Conservation (phyloP, 768 basidiomycete genomes). For the Candolleomyces aberdarensis region DNA sequence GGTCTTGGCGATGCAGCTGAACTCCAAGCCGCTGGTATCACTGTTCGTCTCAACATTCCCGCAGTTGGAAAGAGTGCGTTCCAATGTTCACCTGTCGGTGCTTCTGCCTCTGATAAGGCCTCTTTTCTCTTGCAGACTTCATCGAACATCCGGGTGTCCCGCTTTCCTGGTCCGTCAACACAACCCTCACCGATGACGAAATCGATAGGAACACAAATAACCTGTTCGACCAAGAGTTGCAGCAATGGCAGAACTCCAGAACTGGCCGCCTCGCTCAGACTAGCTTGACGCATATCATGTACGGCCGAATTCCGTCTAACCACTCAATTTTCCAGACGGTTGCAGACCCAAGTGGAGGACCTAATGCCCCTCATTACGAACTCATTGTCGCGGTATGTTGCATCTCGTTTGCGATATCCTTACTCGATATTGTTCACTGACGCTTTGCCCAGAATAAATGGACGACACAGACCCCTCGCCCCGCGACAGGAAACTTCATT, state of each 20-base stretch:
- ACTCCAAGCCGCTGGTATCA: neutral
- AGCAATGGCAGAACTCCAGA: constrained; percentile 14
- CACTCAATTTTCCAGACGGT: constrained; percentile 12
- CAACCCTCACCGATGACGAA: neutral
- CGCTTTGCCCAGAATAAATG: neutral
- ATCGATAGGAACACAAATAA: neutral
- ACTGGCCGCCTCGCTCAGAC: constrained; percentile 20
- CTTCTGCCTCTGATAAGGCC: too few relatives aligned
- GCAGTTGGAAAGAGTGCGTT: neutral
- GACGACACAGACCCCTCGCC: neutral
- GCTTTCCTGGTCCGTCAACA: neutral
- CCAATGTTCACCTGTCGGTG: too few relatives aligned
- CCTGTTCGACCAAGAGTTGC: constrained; percentile 7
- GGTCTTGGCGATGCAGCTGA: neutral
- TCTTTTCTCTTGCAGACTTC: constrained; percentile 13
- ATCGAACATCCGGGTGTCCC: constrained; percentile 23
- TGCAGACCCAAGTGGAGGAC: constrained; percentile 26
- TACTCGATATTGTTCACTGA: neutral
- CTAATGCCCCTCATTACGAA: constrained; percentile 30
- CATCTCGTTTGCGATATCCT: neutral
- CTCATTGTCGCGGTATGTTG: constrained; percentile 26
- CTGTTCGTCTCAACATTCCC: neutral
- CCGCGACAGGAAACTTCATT: neutral
- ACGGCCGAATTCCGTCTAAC: constrained; percentile 17
- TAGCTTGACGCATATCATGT: constrained; percentile 18